Evolutionary conservation across 2,329 filamentous ascomycete genomes (phyloP), one percentile per base, ranked within the genome.

Genomic region (Zarea fungicola): DNA sequence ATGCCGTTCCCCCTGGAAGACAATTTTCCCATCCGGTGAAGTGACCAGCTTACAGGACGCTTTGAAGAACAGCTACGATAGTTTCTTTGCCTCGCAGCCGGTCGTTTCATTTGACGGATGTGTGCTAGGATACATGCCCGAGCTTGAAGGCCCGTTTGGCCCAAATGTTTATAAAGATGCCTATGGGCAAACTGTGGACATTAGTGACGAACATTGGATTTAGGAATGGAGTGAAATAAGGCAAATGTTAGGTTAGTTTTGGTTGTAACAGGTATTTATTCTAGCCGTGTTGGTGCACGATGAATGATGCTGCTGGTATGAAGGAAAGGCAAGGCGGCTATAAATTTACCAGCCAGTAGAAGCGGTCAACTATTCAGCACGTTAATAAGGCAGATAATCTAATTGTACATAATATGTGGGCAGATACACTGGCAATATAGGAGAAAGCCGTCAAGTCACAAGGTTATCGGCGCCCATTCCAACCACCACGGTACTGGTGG

Each of bases 1-100:
- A 0, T 84, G 80, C 57, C 64, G 71, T 5, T 62, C 71, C 28
- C 80, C 80, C 0, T 84, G 80, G 80, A 60, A 63, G 6, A 68
- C 71, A 1, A 64, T 83, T 11, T 78, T 83, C 56, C 78, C 79
- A 1, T 63, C 62, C 3, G 75, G 76, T 0, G 61, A 73, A 47
- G 78, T 83, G 1, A 61, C 60, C 31, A 76, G 59, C 18, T 63
- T 84, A 5, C 58, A 57, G 1, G 76, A 81, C 18, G 80, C 80
- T 0, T 61, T 83, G 49, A 54, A 63, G 6, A 36, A 60, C 0
- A 58, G 59, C 0, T 81, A 72, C 42, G 77, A 83, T 57, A 52
- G 48, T 0, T 82, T 81, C 53, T 83, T 83, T 54, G 60, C 55
- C 14, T 58, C 66, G 32, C 74, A 75, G 62, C 64, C 65, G 3